Evolutionary conservation across 2,329 filamentous ascomycete genomes (phyloP), one percentile per base, ranked within the genome.

Genomic region (Westerdykella ornata): DNA sequence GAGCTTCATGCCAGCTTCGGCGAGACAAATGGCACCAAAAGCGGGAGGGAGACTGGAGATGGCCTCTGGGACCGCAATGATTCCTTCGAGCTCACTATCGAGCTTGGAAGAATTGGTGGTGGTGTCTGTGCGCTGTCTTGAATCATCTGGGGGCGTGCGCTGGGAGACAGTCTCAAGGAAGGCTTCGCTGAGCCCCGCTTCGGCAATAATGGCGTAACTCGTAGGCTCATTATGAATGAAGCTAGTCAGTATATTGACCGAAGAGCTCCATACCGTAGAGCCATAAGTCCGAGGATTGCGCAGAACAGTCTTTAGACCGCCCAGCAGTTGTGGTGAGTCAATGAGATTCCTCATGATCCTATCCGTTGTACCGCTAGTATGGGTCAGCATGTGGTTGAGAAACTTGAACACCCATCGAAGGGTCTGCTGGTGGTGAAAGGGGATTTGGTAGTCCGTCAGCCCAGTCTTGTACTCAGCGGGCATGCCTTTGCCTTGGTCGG

Each of bases 181-280:
- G 38, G 82, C 86, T 60, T 84, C 84, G 56, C 92, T 89, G 53
- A 98, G 76, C 16, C 88, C 88, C 38, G 92, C 90, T 68, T 99
- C 92, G 12, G 87, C 88, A 50, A 99, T 92, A 17, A 95, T 88
- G 19, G 88, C 84, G 63, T 95, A 98, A 65, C 92, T 98, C 1
- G 92, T 98, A 0, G 92, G 92, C 58, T 98, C 92, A 60, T 97
- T 96, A 68, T 99, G 94, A 56, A 99, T 94, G 66, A 98, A 98
- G 54, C 88, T 90, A 59, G 87, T 92, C 38, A 98, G 72, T 42
- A 96, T 90, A 41, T 84, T 89, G 47, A 95, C 87, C 5, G 88
- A 85, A 62, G 89, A 89, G 37, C 88, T 95, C 92, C 92, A 99
- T 4, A 97, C 88, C 44, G 92, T 84, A 2, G 90, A 92, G 11